Conservation (phyloP, 1,284 basidiomycete genomes). For the Rhodotorula sp. region DNA sequence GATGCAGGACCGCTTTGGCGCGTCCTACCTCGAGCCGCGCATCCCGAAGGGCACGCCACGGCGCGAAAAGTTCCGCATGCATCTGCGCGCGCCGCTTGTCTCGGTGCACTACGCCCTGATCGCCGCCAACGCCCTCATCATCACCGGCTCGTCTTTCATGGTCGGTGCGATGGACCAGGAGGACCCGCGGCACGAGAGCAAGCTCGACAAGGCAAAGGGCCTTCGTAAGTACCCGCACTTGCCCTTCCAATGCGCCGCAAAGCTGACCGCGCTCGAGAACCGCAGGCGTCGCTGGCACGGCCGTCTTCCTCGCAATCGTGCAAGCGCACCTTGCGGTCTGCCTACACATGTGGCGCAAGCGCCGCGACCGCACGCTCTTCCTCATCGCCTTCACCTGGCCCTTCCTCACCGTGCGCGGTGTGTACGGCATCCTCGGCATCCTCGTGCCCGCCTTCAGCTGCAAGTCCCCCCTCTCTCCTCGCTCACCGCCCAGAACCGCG, state of each 20-base stretch:
- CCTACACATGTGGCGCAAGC: slow-evolving; percentile 28
- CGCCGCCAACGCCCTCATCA: slow-evolving; percentile 12
- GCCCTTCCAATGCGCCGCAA: not conserved
- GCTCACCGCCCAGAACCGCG: not conserved
- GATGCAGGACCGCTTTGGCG: slow-evolving; percentile 32
- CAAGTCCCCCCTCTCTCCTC: not conserved
- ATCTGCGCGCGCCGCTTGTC: not conserved
- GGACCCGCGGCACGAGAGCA: not conserved
- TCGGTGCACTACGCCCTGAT: not conserved
- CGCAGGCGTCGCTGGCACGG: slow-evolving; percentile 5
- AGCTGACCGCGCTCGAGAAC: not conserved
- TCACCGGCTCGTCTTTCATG: not conserved
- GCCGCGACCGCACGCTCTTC: slow-evolving; percentile 27
- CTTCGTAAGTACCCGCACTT: slow-evolving; percentile 2
- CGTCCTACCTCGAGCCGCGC: slow-evolving; percentile 4
- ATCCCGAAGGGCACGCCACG: not conserved
- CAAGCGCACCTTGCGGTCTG: slow-evolving; percentile 23
- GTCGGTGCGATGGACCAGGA: not conserved
- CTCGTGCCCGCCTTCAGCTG: slow-evolving; percentile 32
- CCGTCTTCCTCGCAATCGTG: slow-evolving; percentile 8
- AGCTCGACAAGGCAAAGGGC: not conserved
- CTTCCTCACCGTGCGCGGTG: slow-evolving; percentile 35
- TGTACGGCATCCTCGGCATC: slow-evolving; percentile 37
- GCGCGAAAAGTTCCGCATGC: not conserved
- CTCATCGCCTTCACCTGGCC: slow-evolving; percentile 39